A percentile compares a stretch with the other conserved stretches of the same genome.
phyloP scores from a whole-genome alignment of 73 alveolate genomes.

The Paramecium tetraurelia region DNA sequence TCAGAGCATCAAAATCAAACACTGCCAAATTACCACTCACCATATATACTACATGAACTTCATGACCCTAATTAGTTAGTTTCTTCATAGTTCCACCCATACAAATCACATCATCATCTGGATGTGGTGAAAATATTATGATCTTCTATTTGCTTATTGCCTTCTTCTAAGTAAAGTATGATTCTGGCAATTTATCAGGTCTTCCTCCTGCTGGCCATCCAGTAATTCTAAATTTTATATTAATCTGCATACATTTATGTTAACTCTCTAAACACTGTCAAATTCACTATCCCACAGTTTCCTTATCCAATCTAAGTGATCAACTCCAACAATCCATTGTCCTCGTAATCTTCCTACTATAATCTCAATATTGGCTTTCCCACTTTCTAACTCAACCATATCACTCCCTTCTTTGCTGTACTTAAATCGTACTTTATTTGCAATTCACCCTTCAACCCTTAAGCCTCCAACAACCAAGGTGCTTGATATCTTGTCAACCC shows the following conservation, averaged over 20 bases:
- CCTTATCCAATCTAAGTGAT: slow-evolving; percentile 57
- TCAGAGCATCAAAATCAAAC: slow-evolving; percentile 63
- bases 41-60: slow-evolving; percentile 64
- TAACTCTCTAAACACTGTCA: slow-evolving; percentile 48
- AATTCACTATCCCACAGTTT: slow-evolving; percentile 56
- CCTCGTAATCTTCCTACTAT: slow-evolving; percentile 63
- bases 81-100: slow-evolving; percentile 71
- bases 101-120: slow-evolving; percentile 72
- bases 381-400: slow-evolving; percentile 61
- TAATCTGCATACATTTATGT: background rate
- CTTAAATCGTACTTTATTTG: slow-evolving; percentile 34
- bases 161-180: slow-evolving; percentile 39
- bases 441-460: slow-evolving; percentile 59
- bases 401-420: slow-evolving; percentile 64
- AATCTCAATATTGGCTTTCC: slow-evolving; percentile 61
- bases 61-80: slow-evolving; percentile 64
- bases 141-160: slow-evolving; percentile 45
- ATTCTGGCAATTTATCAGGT: slow-evolving; percentile 54
- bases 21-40: slow-evolving; percentile 68
- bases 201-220: slow-evolving; percentile 78
- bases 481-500: slow-evolving; percentile 48
- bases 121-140: slow-evolving; percentile 70
- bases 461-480: slow-evolving; percentile 58
- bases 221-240: slow-evolving; percentile 23
- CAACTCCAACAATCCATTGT: slow-evolving; percentile 59